Evolutionary conservation across 2,329 filamentous ascomycete species (phyloP), one percentile per base, ranked within the genome.

Genomic region (Fusarium sp.): DNA sequence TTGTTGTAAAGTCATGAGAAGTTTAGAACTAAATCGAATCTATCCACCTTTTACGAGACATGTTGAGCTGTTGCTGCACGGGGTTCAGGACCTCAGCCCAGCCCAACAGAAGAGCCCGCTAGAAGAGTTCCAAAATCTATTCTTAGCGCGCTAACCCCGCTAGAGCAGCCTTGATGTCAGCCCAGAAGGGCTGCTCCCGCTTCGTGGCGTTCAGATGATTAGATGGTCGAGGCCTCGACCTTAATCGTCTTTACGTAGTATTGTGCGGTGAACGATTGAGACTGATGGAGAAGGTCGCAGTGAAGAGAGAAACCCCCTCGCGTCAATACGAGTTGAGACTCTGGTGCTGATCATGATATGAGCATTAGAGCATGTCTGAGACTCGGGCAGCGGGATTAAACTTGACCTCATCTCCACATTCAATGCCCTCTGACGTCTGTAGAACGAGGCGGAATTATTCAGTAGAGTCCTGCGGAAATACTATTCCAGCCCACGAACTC

Each of bases 81-180:
- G 26, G 34, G 34, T 36, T 10, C 21, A 28, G 14, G 6, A 40
- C 24, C 8, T 17, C 21, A 33, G 22, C 24, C 21, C 22, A 19
- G 4, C 9, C 13, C 22, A 7, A 15, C 34, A 15, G 34, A 24
- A 14, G 38, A 60, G 39, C 22, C 19, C 57, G 44, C 57, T 61
- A 61, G 58, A 60, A 61, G 31, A n/a, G 57, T 55, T 55, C 59
- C 24, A 62, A 62, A n/a, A 26, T 62, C 59, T 62, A 62, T 62
- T 62, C 45, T 62, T 62, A 49, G 59, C 11, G 26, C 59, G 40
- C 59, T 61, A 62, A 65, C 49, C 63, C 63, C 55, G 40, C 49
- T 62, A 36, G 17, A 45, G n/a, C 19, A 36, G 17, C 34, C 33
- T 52, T 40, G 28, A 46, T 60, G 40, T 53, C 62, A 65, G 62